Percentiles rank a stretch among this genome's conserved stretches.
phyloP scores from a whole-genome alignment of 768 basidiomycete genomes.

The Harrya chromipes region DNA sequence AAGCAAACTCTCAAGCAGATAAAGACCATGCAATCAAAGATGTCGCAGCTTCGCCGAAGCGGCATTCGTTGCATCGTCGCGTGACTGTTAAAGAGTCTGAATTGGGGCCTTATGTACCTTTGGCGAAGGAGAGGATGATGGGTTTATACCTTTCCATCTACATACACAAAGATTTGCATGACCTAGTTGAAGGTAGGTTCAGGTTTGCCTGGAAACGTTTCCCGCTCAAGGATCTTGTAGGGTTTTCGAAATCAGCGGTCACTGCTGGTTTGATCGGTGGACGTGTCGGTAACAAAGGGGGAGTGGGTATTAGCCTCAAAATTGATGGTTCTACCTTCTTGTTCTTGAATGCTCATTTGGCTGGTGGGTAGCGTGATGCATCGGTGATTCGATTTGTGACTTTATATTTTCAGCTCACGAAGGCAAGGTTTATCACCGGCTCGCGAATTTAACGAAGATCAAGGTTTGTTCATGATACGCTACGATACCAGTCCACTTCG shows the following conservation, averaged over 20 bases:
- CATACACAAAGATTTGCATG: constrained; percentile 66
- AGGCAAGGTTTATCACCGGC: constrained; percentile 69
- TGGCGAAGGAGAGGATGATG: constrained; percentile 90
- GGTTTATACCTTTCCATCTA: constrained; percentile 80
- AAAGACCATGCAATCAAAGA: constrained; percentile 24
- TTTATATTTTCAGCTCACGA: constrained; percentile 57
- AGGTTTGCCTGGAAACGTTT: not conserved
- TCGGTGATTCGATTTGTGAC: not conserved
- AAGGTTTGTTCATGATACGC: constrained; percentile 42
- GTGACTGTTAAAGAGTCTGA: constrained; percentile 41
- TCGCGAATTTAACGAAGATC: constrained; percentile 87
- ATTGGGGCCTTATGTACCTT: constrained; percentile 77
- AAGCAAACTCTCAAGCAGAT: constrained; percentile 20
- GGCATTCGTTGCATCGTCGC: constrained; percentile 42
- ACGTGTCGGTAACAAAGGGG: constrained; percentile 89
- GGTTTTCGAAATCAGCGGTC: constrained; percentile 77
- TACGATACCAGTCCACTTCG: not conserved
- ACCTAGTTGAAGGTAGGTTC: constrained; percentile 56
- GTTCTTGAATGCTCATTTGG: constrained; percentile 89
- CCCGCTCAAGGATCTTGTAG: constrained; percentile 31
- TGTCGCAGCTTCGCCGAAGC: constrained; percentile 41
- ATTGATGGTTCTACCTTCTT: constrained; percentile 79
- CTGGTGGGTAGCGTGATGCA: constrained; percentile 45
- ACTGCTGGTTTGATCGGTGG: constrained; percentile 90
- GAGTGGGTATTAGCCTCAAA: constrained; percentile 86